phyloP scores from a whole-genome alignment of 202 grass and related monocot species.

The Bolboschoenoplectus hybrid region DNA sequence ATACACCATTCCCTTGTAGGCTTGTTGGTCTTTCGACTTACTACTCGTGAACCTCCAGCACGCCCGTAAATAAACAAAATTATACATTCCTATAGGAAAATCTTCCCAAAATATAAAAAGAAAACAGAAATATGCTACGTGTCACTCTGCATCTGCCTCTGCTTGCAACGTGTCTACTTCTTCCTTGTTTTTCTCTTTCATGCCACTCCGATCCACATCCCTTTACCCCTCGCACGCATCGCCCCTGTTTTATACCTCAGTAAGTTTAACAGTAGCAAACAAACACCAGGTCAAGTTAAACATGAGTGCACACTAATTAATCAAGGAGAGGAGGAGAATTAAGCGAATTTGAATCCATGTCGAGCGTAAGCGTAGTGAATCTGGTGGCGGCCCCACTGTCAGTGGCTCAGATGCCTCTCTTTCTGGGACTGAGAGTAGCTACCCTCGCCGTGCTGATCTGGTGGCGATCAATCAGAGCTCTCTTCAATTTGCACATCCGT shows the following conservation, averaged over 20 bases:
- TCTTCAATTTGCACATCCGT: conserved; percentile 30
- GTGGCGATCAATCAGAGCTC: conserved; percentile 35
- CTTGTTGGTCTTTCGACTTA: too few relatives aligned
- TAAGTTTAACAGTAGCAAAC: not conserved
- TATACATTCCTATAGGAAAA: too few relatives aligned
- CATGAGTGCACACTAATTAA: not conserved
- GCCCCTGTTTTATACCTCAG: not conserved
- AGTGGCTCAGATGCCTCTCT: conserved; percentile 32
- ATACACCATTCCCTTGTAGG: too few relatives aligned
- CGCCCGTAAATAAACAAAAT: too few relatives aligned
- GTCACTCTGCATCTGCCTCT: not conserved
- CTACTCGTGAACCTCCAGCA: too few relatives aligned
- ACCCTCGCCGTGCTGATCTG: conserved; percentile 21
- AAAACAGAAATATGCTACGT: not conserved
- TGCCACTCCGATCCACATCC: not conserved
- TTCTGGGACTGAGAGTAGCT: conserved; percentile 37
- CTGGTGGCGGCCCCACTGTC: conserved; percentile 32
- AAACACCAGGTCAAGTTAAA: conserved; percentile 4
- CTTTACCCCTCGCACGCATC: conserved; percentile 17
- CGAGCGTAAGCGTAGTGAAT: conserved; percentile 13
- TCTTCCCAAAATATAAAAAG: not conserved
- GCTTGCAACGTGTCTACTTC: conserved; percentile 4
- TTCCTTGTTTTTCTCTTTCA: not conserved
- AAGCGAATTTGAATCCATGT: not conserved
- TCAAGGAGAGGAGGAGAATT: not conserved